A percentile compares a stretch with the other conserved stretches of the same genome.
Evolutionary conservation across 1,284 basidiomycete species (phyloP).

Genomic region (Leccinum pallidistipes): DNA sequence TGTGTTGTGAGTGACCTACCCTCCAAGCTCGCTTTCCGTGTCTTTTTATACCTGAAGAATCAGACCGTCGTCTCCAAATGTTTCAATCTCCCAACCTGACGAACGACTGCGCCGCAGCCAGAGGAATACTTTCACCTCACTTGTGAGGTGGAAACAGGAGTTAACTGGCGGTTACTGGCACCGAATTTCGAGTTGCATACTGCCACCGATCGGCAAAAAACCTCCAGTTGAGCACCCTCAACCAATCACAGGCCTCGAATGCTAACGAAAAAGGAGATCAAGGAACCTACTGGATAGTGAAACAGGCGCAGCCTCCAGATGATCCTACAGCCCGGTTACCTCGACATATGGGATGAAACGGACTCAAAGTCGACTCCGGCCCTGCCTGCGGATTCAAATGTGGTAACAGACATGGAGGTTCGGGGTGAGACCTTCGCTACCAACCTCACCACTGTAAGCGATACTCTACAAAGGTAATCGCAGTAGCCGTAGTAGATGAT

Average conservation of each 20-base stretch:
- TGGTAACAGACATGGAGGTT: too few relatives aligned
- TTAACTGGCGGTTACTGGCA: background rate
- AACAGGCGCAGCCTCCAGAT: too few relatives aligned
- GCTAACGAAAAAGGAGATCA: background rate
- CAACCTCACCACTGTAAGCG: too few relatives aligned
- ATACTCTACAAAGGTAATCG: too few relatives aligned
- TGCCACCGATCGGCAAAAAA: background rate
- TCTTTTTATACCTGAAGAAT: background rate
- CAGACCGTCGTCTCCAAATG: background rate
- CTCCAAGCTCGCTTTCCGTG: background rate
- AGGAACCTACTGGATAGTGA: too few relatives aligned
- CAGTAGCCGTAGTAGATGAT: too few relatives aligned
- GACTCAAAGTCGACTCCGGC: too few relatives aligned
- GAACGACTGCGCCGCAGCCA: background rate
- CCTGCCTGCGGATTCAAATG: too few relatives aligned
- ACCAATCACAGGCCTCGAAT: background rate
- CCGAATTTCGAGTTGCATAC: too few relatives aligned
- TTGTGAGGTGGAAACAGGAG: background rate
- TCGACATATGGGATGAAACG: too few relatives aligned
- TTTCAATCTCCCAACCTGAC: background rate
- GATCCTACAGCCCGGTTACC: too few relatives aligned
- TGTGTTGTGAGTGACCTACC: background rate
- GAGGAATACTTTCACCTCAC: background rate
- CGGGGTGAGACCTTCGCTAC: too few relatives aligned
- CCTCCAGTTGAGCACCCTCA: background rate